These are phyloP conservation scores for Novymonas esmeraldas DNA, from an alignment of 208 protist genomes.

Conservation along the genomic window DNA sequence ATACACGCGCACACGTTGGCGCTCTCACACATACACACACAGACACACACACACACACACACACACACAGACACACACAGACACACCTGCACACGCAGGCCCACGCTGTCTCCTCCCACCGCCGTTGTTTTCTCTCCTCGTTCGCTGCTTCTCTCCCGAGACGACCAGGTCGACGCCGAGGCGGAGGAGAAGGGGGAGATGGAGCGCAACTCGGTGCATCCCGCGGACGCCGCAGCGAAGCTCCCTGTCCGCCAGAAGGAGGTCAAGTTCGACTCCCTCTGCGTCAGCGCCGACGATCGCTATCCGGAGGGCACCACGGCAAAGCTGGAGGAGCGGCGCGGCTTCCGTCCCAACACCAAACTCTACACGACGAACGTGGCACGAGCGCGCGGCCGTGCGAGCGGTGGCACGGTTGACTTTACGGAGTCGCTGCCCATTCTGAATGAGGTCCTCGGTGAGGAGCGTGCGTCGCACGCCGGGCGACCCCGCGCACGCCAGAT, in stretches of 20 bases:
- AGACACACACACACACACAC: conserved; percentile 7
- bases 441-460: conserved; percentile 3
- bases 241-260: conserved; percentile 57
- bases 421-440: conserved; percentile 10
- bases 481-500: conserved; percentile 10
- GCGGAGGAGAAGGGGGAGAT: not conserved
- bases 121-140: too few relatives aligned
- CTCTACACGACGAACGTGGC: conserved; percentile 18
- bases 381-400: conserved; percentile 2
- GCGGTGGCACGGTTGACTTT: conserved; percentile 9
- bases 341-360: conserved; percentile 25
- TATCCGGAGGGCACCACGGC: conserved; percentile 11
- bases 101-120: too few relatives aligned
- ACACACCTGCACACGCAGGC: too few relatives aligned
- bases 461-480: conserved; percentile 3
- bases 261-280: conserved; percentile 49
- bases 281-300: conserved; percentile 19
- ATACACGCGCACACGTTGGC: not conserved
- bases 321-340: conserved; percentile 28
- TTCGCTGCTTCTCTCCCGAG: not conserved
- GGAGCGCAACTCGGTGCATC: conserved; percentile 16
- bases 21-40: not conserved
- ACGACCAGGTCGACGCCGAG: not conserved
- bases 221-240: conserved; percentile 22
- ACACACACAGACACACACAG: too few relatives aligned